Evolutionary conservation across 2,329 filamentous ascomycete genomes (phyloP).

Genomic region (Esteya vermicola): DNA sequence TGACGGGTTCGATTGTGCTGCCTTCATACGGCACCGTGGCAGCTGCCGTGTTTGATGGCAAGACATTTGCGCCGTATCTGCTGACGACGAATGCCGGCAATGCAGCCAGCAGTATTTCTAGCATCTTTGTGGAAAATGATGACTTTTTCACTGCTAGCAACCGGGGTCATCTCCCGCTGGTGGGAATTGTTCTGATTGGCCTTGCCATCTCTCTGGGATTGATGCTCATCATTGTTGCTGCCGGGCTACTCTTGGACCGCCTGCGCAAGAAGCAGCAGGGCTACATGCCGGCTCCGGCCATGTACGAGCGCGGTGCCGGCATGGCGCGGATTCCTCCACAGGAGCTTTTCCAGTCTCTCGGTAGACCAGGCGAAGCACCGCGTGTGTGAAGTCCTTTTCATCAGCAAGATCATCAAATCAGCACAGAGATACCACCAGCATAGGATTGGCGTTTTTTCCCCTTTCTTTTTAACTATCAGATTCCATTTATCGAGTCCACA

Average conservation of each 20-base stretch:
- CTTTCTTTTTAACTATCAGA: background rate
- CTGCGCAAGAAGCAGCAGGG: constrained; percentile 65
- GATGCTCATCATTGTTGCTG: constrained; percentile 63
- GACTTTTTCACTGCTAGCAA: constrained; percentile 51
- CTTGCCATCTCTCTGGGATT: constrained; percentile 65
- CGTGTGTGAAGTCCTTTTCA: constrained; percentile 38
- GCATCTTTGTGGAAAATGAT: constrained; percentile 69
- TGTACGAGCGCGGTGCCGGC: constrained; percentile 44
- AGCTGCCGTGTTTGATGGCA: constrained; percentile 79
- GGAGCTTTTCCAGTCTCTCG: constrained; percentile 41
- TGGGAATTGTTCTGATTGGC: constrained; percentile 67
- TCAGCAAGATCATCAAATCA: background rate
- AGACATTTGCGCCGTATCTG: constrained; percentile 61
- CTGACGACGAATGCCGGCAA: constrained; percentile 57
- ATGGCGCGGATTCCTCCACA: constrained; percentile 47
- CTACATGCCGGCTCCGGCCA: constrained; percentile 60
- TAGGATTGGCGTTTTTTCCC: constrained; percentile 1
- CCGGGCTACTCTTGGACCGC: constrained; percentile 62
- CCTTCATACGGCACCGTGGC: constrained; percentile 68
- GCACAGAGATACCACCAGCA: background rate
- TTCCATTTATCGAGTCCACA: background rate
- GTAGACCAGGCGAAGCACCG: constrained; percentile 33
- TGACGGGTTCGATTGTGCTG: constrained; percentile 72
- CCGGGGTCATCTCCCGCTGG: constrained; percentile 49
- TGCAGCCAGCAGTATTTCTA: constrained; percentile 58